Conservation (phyloP, 192 early-diverging fungal genomes). For the Obelidium mucronatum region DNA sequence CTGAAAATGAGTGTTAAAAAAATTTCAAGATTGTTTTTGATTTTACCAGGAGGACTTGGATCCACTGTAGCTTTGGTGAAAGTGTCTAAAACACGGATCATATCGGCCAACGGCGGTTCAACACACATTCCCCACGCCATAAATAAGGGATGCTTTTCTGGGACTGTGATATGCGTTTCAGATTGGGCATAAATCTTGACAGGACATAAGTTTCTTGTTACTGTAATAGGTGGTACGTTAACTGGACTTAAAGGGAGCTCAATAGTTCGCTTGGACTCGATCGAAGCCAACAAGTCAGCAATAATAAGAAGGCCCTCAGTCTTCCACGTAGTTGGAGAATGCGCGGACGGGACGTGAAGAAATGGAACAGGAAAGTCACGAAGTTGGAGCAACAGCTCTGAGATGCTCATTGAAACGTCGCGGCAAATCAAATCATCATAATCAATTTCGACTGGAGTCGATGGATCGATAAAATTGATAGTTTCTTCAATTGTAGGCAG, state of each 20-base stretch:
- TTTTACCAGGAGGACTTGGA: constrained; percentile 50
- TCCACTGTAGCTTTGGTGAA: constrained; percentile 60
- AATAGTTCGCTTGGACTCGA: constrained; percentile 46
- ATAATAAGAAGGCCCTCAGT: constrained; percentile 59
- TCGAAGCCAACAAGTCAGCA: constrained; percentile 44
- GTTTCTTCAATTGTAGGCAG: constrained; percentile 50
- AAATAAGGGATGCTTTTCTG: constrained; percentile 17
- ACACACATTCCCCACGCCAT: constrained; percentile 35
- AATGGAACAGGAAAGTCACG: constrained; percentile 55
- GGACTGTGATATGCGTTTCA: constrained; percentile 19
- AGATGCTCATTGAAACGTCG: constrained; percentile 40
- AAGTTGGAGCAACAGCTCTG: constrained; percentile 35
- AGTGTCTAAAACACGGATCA: constrained; percentile 55
- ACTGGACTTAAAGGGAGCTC: constrained; percentile 40
- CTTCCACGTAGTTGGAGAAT: constrained; percentile 36
- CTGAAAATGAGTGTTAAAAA: constrained; percentile 11
- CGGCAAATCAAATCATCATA: constrained; percentile 59
- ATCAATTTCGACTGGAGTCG: constrained; percentile 46
- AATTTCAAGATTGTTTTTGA: background rate
- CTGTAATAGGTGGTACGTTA: constrained; percentile 27
- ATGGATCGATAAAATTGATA: constrained; percentile 53
- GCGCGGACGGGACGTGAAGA: constrained; percentile 36
- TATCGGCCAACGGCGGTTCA: constrained; percentile 54
- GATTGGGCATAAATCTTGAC: constrained; percentile 54
- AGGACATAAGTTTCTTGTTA: constrained; percentile 53